Conservation (phyloP, 768 basidiomycete genomes). For the Agrocybe pediades region DNA sequence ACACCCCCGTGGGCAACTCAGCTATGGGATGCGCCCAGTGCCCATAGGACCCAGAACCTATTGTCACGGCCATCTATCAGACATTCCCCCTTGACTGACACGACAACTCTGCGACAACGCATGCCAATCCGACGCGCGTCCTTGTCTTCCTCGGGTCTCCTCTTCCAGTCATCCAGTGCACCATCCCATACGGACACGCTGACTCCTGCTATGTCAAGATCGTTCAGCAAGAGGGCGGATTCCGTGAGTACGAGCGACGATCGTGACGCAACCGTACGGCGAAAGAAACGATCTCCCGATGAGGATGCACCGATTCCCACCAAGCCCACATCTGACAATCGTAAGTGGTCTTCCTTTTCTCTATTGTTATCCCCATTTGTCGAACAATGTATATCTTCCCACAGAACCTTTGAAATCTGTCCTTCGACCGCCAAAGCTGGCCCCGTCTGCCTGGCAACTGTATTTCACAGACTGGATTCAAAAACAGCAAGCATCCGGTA, state of each 20-base stretch:
- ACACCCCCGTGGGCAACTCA: conserved; percentile 70
- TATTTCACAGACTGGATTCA: conserved; percentile 97
- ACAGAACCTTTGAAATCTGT: conserved; percentile 68
- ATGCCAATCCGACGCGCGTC: conserved; percentile 46
- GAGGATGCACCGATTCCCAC: conserved; percentile 34
- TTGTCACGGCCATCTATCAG: conserved; percentile 42
- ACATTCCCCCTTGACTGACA: conserved; percentile 48
- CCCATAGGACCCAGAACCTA: conserved; percentile 45
- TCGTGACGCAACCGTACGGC: conserved; percentile 73
- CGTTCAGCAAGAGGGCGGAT: conserved; percentile 69
- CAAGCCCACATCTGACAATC: conserved; percentile 38
- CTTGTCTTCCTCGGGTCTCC: conserved; percentile 46
- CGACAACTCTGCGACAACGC: conserved; percentile 39
- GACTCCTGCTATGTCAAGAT: conserved; percentile 50
- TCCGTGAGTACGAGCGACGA: conserved; percentile 62
- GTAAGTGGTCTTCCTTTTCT: conserved; percentile 38
- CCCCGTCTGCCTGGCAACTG: conserved; percentile 94
- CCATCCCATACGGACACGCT: conserved; percentile 55
- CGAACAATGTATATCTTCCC: conserved; percentile 19
- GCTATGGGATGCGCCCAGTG: conserved; percentile 57
- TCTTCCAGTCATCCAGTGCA: conserved; percentile 75
- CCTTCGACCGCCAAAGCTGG: conserved; percentile 86
- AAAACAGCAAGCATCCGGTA: conserved; percentile 75
- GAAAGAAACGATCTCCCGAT: conserved; percentile 48
- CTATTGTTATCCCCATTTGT: conserved; percentile 14